phyloP scores from a whole-genome alignment of 139 green algal genomes.

The Closterium sp. region DNA sequence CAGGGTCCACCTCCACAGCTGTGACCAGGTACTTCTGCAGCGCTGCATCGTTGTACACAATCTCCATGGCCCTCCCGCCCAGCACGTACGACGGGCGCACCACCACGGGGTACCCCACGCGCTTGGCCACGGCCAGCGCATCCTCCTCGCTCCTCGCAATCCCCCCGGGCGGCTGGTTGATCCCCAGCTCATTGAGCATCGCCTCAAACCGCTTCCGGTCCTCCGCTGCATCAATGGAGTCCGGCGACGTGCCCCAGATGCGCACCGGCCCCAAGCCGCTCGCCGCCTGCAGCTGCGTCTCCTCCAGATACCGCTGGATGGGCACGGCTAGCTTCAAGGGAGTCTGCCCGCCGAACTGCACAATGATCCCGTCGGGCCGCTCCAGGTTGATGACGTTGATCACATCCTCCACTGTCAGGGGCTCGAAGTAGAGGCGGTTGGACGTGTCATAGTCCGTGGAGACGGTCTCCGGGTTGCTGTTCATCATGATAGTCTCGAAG shows the following conservation, averaged over 20 bases:
- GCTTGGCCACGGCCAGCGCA: conserved; percentile 72
- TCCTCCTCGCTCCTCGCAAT: conserved; percentile 68
- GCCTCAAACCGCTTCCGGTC: conserved; percentile 83
- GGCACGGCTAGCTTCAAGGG: conserved; percentile 87
- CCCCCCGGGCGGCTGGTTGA: conserved; percentile 78
- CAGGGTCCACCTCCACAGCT: conserved; percentile 78
- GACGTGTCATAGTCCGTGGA: conserved; percentile 96
- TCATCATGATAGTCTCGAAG: conserved; percentile 99
- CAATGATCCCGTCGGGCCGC: conserved; percentile 96
- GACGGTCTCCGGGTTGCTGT: conserved; percentile 99
- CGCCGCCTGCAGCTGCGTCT: conserved; percentile 46
- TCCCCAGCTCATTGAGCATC: conserved; percentile 75
- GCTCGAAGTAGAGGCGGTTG: conserved; percentile 98
- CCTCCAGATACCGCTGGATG: conserved; percentile 66
- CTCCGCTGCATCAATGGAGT: conserved; percentile 95
- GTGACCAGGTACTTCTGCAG: conserved; percentile 65
- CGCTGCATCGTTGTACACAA: conserved; percentile 86
- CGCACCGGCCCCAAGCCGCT: conserved; percentile 79
- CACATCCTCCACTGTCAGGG: conserved; percentile 88
- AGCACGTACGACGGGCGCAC: conserved; percentile 96
- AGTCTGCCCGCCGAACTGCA: conserved; percentile 98
- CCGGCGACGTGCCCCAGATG: conserved; percentile 94
- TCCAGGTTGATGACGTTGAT: conserved; percentile 95
- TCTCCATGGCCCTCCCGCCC: conserved; percentile 97
- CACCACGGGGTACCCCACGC: conserved; percentile 96